These are phyloP conservation scores for Fusarium tupiense DNA, from an alignment of 2,329 filamentous ascomycete species.

Conservation along the genomic window DNA sequence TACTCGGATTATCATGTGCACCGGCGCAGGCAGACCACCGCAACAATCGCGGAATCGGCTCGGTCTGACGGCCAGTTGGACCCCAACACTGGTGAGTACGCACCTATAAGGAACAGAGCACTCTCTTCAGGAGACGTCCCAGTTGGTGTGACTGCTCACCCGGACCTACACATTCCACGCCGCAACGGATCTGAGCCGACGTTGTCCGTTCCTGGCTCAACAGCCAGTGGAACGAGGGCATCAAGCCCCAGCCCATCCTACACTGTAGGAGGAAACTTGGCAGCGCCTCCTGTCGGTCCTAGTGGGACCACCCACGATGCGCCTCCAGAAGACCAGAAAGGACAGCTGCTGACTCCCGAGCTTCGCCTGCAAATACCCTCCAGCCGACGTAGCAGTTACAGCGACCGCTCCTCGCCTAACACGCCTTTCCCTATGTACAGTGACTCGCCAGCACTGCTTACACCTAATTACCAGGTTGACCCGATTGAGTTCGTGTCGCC, in stretches of 20 bases:
- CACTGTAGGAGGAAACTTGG: conserved; percentile 53
- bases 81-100: conserved; percentile 2
- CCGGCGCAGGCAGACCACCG: conserved; percentile 43
- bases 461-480: conserved; percentile 52
- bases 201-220: conserved; percentile 31
- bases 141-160: conserved; percentile 13
- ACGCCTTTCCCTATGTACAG: conserved; percentile 76
- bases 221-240: conserved; percentile 36
- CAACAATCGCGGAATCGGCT: conserved; percentile 33
- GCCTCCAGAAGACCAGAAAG: conserved; percentile 1
- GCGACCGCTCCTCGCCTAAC: conserved; percentile 58
- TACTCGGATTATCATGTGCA: conserved; percentile 50
- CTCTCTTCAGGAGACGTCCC: conserved; percentile 58
- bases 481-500: conserved; percentile 65
- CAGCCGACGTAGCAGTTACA: conserved; percentile 54
- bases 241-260: conserved; percentile 47
- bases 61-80: conserved; percentile 16
- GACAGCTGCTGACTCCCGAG: conserved; percentile 26
- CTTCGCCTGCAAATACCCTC: conserved; percentile 59
- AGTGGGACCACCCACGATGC: conserved; percentile 28
- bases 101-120: conserved; percentile 49
- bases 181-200: conserved; percentile 34
- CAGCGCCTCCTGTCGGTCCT: conserved; percentile 51
- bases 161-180: conserved; percentile 31
- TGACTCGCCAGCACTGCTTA: conserved; percentile 63